Percentiles rank a stretch among this genome's conserved stretches.
Conservation (phyloP, 2,329 filamentous ascomycete genomes). For the Aspergillus sp. region DNA sequence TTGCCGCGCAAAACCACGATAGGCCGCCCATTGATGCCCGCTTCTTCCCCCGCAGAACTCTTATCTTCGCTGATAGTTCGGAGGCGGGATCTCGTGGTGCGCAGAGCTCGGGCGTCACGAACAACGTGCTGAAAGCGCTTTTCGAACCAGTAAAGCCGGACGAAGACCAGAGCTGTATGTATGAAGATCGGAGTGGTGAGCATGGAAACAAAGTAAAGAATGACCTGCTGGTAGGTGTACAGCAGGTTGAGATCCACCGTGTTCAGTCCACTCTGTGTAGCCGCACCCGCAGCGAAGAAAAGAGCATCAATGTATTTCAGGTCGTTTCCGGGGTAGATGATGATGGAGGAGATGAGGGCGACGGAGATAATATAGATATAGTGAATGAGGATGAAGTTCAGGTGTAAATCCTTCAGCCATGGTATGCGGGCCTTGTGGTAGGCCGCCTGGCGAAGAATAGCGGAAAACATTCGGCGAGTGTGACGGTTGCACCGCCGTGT, state of each 20-base stretch:
- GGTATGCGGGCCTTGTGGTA: slow-evolving; percentile 42
- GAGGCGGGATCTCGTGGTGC: slow-evolving; percentile 67
- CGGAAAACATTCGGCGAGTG: slow-evolving; percentile 34
- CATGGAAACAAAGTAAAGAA: slow-evolving; percentile 73
- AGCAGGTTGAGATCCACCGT: slow-evolving; percentile 69
- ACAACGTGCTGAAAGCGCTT: slow-evolving; percentile 89
- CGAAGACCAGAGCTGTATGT: slow-evolving; percentile 83
- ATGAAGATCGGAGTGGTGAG: slow-evolving; percentile 82
- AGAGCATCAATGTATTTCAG: slow-evolving; percentile 84
- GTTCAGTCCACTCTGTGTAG: slow-evolving; percentile 93
- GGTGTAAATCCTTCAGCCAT: slow-evolving; percentile 39
- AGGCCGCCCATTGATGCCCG: slow-evolving; percentile 41
- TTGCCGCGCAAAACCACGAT: slow-evolving; percentile 45
- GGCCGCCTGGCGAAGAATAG: slow-evolving; percentile 26
- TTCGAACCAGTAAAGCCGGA: slow-evolving; percentile 97
- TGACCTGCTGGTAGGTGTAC: slow-evolving; percentile 73
- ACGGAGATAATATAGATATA: slow-evolving; percentile 80
- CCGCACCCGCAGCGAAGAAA: slow-evolving; percentile 81
- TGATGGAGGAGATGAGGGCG: slow-evolving; percentile 73
- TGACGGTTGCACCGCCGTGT: slow-evolving; percentile 19
- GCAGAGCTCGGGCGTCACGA: slow-evolving; percentile 68
- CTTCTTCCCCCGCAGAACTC: slow-evolving; percentile 46
- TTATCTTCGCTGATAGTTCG: slow-evolving; percentile 54
- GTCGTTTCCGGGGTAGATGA: slow-evolving; percentile 70
- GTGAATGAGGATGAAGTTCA: slow-evolving; percentile 54